phyloP scores from a whole-genome alignment of 2,329 filamentous ascomycete species.

The Sporothrix dimorphospora region DNA sequence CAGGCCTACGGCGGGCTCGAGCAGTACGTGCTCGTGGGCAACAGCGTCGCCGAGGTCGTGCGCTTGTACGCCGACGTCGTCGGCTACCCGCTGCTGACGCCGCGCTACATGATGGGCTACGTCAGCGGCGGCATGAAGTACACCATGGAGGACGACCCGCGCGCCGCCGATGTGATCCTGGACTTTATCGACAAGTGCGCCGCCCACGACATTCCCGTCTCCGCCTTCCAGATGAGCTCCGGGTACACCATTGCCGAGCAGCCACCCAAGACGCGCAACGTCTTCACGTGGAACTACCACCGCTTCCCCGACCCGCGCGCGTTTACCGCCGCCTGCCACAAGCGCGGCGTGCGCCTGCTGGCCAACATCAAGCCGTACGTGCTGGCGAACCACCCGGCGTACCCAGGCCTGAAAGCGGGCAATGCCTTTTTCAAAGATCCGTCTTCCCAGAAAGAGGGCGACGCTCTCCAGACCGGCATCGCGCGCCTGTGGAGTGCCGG shows the following conservation, averaged over 20 bases:
- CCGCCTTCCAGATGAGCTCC: slow-evolving; percentile 72
- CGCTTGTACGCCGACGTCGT: slow-evolving; percentile 67
- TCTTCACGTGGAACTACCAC: slow-evolving; percentile 72
- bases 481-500: slow-evolving; percentile 73
- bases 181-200: slow-evolving; percentile 64
- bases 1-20: slow-evolving; percentile 74
- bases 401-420: slow-evolving; percentile 59
- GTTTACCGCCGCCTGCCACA: slow-evolving; percentile 65
- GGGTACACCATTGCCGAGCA: slow-evolving; percentile 71
- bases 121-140: slow-evolving; percentile 66
- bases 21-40: slow-evolving; percentile 69
- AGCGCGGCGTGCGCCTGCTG: slow-evolving; percentile 66
- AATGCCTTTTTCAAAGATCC: slow-evolving; percentile 68
- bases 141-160: slow-evolving; percentile 53
- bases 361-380: slow-evolving; percentile 77
- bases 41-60: slow-evolving; percentile 68
- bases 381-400: slow-evolving; percentile 67
- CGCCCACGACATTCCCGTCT: slow-evolving; percentile 69
- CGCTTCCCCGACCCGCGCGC: slow-evolving; percentile 69
- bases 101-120: slow-evolving; percentile 74
- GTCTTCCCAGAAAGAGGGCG: neutral
- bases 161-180: slow-evolving; percentile 61
- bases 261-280: slow-evolving; percentile 69
- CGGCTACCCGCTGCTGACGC: slow-evolving; percentile 68
- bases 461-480: slow-evolving; percentile 46